Percentiles rank a stretch among this genome's conserved stretches.
Conservation (phyloP, 2,329 filamentous ascomycete genomes). For the Neonectria faginata region DNA sequence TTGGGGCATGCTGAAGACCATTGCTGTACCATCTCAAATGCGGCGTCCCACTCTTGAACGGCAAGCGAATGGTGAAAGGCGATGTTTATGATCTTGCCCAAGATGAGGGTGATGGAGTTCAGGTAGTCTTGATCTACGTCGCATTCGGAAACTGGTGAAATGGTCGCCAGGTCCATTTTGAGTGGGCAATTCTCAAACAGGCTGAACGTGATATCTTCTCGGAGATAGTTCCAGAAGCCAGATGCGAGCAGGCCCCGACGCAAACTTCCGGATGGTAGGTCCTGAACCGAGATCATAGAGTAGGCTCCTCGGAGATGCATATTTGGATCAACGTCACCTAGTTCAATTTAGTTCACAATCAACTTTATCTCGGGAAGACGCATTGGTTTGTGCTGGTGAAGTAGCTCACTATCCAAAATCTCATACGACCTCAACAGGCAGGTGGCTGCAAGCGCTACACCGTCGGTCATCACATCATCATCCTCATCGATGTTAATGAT, state of each 20-base stretch:
- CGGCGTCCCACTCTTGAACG: constrained; percentile 34
- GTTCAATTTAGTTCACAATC: not conserved
- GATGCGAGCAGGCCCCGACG: constrained; percentile 51
- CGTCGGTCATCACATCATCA: constrained; percentile 48
- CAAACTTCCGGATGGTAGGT: constrained; percentile 35
- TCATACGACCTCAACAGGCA: constrained; percentile 63
- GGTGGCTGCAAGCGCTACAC: constrained; percentile 58
- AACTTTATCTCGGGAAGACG: not conserved
- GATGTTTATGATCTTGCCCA: constrained; percentile 58
- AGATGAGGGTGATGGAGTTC: constrained; percentile 56
- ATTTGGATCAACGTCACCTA: constrained; percentile 56
- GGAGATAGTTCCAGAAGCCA: constrained; percentile 64
- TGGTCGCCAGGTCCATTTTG: constrained; percentile 53
- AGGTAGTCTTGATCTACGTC: constrained; percentile 44
- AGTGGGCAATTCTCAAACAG: constrained; percentile 56
- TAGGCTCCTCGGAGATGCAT: constrained; percentile 60
- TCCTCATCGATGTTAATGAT: constrained; percentile 53
- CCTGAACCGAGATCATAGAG: constrained; percentile 53
- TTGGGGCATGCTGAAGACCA: constrained; percentile 51
- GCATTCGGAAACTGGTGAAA: constrained; percentile 35
- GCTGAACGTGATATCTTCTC: constrained; percentile 66
- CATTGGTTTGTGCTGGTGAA: not conserved
- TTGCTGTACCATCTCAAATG: constrained; percentile 37
- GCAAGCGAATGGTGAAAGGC: constrained; percentile 43
- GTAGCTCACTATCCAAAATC: constrained; percentile 56